These are phyloP conservation scores for Protea cynaroides DNA, from an alignment of 164 flowering plant species.

Conservation along the genomic window DNA sequence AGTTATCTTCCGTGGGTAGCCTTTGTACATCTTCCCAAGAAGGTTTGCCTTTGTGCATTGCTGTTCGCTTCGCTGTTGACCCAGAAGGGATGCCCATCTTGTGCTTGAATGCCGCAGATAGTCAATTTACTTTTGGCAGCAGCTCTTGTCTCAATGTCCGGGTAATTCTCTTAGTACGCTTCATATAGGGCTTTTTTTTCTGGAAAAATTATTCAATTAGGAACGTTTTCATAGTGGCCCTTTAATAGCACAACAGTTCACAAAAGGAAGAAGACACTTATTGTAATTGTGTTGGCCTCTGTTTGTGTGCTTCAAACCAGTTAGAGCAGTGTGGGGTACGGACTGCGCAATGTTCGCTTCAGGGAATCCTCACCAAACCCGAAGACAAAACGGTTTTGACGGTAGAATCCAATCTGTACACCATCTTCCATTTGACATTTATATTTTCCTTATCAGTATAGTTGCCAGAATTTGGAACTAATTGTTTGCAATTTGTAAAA, in stretches of 20 bases:
- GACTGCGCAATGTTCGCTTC: constrained; percentile 75
- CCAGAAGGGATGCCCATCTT: constrained; percentile 60
- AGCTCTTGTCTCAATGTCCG: constrained; percentile 79
- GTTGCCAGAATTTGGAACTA: no score
- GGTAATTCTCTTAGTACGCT: constrained; percentile 29
- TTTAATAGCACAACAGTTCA: background rate
- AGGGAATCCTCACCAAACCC: constrained; percentile 60
- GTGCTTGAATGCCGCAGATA: constrained; percentile 37
- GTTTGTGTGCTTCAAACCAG: constrained; percentile 29
- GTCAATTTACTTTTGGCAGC: constrained; percentile 27
- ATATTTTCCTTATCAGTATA: no score
- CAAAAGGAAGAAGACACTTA: background rate
- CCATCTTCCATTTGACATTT: no score
- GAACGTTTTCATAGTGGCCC: background rate
- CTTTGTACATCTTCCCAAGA: constrained; percentile 60
- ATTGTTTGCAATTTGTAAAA: no score
- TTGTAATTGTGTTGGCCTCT: background rate
- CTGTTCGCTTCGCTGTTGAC: constrained; percentile 77
- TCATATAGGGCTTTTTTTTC: background rate
- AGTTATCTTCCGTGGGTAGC: constrained; percentile 66
- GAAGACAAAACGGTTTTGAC: constrained; percentile 33
- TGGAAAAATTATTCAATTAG: background rate
- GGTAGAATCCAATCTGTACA: constrained; percentile 26
- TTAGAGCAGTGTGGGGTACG: constrained; percentile 58
- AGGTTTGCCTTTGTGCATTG: constrained; percentile 73